phyloP scores from a whole-genome alignment of 2,329 filamentous ascomycete genomes.

The Neobulgaria alba region DNA sequence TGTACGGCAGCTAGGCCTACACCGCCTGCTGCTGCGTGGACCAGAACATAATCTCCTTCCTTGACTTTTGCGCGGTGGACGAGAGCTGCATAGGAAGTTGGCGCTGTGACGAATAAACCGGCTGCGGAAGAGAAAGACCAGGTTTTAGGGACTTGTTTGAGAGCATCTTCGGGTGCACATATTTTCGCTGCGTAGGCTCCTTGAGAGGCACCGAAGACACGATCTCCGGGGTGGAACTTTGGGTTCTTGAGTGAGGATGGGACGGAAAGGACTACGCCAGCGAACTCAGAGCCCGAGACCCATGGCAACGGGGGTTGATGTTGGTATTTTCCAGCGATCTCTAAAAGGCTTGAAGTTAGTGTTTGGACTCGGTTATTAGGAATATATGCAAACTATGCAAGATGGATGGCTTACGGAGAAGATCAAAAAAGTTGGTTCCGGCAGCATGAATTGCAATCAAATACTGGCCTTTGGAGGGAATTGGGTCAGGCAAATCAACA shows the following conservation, averaged over 20 bases:
- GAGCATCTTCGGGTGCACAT: constrained; percentile 52
- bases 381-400: too few species aligned
- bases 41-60: constrained; percentile 74
- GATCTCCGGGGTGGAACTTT: constrained; percentile 67
- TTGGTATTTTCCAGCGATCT: constrained; percentile 94
- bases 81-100: constrained; percentile 79
- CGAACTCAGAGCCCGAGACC: constrained; percentile 81
- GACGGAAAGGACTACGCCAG: constrained; percentile 63
- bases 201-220: constrained; percentile 79
- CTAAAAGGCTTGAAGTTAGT: not conserved
- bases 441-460: constrained; percentile 78
- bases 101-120: constrained; percentile 84
- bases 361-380: too few species aligned
- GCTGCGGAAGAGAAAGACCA: constrained; percentile 83
- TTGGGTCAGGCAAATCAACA: constrained; percentile 64
- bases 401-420: constrained; percentile 46
- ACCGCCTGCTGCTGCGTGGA: constrained; percentile 87
- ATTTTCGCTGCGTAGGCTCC: constrained; percentile 79
- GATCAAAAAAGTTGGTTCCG: constrained; percentile 95
- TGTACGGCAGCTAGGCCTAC: constrained; percentile 89
- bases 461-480: constrained; percentile 66
- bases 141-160: constrained; percentile 67
- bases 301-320: constrained; percentile 79
- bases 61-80: constrained; percentile 71
- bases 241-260: constrained; percentile 44